Conservation (phyloP, 2,329 filamentous ascomycete species). For the Curvularia hawaiiensis region DNA sequence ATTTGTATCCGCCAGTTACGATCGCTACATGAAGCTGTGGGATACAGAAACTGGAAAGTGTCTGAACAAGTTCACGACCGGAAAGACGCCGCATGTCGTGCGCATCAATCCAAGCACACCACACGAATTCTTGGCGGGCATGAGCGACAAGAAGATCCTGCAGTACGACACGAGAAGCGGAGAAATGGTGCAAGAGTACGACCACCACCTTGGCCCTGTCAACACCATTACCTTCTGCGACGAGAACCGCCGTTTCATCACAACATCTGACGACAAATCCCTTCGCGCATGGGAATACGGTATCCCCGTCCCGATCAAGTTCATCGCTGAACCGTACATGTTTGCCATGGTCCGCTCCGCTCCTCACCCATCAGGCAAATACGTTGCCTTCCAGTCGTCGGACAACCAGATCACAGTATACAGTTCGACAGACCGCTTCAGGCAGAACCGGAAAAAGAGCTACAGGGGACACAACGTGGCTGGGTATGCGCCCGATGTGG, state of each 20-base stretch:
- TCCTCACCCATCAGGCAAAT: slow-evolving; percentile 87
- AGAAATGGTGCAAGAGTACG: slow-evolving; percentile 93
- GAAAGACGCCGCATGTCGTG: slow-evolving; percentile 93
- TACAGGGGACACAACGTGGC: slow-evolving; percentile 97
- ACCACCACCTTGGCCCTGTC: slow-evolving; percentile 96
- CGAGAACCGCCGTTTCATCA: slow-evolving; percentile 93
- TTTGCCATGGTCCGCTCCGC: slow-evolving; percentile 89
- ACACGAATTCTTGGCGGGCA: slow-evolving; percentile 92
- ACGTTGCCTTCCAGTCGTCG: slow-evolving; percentile 88
- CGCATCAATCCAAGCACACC: slow-evolving; percentile 87
- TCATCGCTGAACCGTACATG: slow-evolving; percentile 97
- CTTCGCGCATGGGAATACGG: slow-evolving; percentile 98
- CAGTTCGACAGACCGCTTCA: slow-evolving; percentile 91
- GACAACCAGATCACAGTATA: slow-evolving; percentile 99
- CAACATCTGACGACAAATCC: slow-evolving; percentile 95
- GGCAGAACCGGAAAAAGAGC: slow-evolving; percentile 95
- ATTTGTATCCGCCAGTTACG: slow-evolving; percentile 91
- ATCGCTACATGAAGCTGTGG: slow-evolving; percentile 97
- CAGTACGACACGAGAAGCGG: slow-evolving; percentile 89
- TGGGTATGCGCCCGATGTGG: slow-evolving; percentile 88
- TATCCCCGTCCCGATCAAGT: slow-evolving; percentile 97
- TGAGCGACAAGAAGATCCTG: slow-evolving; percentile 99
- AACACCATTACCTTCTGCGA: slow-evolving; percentile 98
- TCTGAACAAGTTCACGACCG: slow-evolving; percentile 85
- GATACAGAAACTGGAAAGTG: slow-evolving; percentile 95